Conservation (phyloP, 129 eudicot species). For the Artemisia tridentata region DNA sequence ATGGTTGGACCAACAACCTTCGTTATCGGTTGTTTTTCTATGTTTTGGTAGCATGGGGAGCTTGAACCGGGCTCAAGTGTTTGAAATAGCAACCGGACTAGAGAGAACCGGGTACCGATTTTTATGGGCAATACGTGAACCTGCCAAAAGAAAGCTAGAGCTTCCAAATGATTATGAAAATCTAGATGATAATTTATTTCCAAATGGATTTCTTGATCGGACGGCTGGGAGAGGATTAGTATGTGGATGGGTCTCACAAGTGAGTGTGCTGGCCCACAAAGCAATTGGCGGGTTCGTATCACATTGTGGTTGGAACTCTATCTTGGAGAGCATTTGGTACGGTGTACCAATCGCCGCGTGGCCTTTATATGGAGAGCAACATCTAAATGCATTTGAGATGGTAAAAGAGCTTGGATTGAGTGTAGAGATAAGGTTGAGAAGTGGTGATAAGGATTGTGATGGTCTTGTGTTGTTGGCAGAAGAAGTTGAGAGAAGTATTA, state of each 20-base stretch:
- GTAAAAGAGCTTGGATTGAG: slow-evolving; percentile 32
- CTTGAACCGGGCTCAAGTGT: slow-evolving; percentile 29
- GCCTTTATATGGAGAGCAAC: slow-evolving; percentile 46
- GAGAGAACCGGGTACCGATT: slow-evolving; percentile 34
- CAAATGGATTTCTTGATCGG: slow-evolving; percentile 36
- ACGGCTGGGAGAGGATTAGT: slow-evolving; percentile 30
- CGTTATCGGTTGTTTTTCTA: slow-evolving; percentile 42
- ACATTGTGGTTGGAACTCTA: slow-evolving; percentile 48
- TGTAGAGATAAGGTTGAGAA: slow-evolving; percentile 28
- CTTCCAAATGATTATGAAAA: slow-evolving; percentile 18
- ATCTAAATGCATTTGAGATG: slow-evolving; percentile 40
- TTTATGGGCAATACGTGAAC: slow-evolving; percentile 40
- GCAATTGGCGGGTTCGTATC: slow-evolving; percentile 45
- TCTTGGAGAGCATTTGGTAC: slow-evolving; percentile 31
- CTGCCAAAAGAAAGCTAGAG: neutral
- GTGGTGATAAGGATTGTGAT: too few relatives aligned
- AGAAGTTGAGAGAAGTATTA: slow-evolving; percentile 30
- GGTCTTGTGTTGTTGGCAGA: slow-evolving; percentile 34
- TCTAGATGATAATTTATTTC: slow-evolving; percentile 19
- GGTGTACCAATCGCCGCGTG: slow-evolving; percentile 39
- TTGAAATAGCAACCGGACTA: slow-evolving; percentile 34
- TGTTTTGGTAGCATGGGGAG: slow-evolving; percentile 51
- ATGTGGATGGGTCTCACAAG: slow-evolving; percentile 47
- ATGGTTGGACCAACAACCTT: slow-evolving; percentile 34
- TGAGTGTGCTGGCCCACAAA: slow-evolving; percentile 36